These are phyloP conservation scores for Fraxinus sp. DNA, from an alignment of 305 asterid species.

Conservation along the genomic window DNA sequence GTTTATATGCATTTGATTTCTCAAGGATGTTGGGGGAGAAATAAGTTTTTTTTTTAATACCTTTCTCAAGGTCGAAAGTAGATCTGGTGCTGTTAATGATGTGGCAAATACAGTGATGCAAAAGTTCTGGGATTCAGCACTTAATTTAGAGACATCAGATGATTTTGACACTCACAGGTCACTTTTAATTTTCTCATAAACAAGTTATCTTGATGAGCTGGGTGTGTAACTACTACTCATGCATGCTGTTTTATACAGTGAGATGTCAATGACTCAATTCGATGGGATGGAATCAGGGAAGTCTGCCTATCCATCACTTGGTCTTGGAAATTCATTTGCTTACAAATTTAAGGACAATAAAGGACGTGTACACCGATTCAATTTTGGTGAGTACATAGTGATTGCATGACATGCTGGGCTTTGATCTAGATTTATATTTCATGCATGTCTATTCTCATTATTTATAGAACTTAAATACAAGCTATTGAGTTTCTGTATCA, in stretches of 20 bases:
- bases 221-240: conserved; percentile 11
- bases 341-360: conserved; percentile 78
- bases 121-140: conserved; percentile 97
- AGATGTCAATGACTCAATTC: conserved; percentile 69
- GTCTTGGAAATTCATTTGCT: conserved; percentile 73
- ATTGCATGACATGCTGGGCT: background rate
- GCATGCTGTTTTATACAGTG: conserved; percentile 52
- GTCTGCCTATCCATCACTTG: conserved; percentile 68
- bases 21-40: background rate
- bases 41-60: conserved; percentile 19
- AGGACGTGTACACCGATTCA: conserved; percentile 78
- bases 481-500: background rate
- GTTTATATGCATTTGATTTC: conserved; percentile 15
- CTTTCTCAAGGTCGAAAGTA: conserved; percentile 66
- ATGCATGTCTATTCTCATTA: background rate
- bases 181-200: conserved; percentile 12
- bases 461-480: background rate
- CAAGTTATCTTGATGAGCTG: conserved; percentile 7
- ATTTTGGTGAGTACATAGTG: conserved; percentile 54
- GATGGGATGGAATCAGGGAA: conserved; percentile 62
- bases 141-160: conserved; percentile 78
- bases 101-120: conserved; percentile 83
- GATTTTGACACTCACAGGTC: conserved; percentile 85
- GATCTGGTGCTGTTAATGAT: conserved; percentile 72
- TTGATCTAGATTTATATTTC: background rate